A percentile compares a stretch with the other conserved stretches of the same genome.
Conservation (phyloP, 2,329 filamentous ascomycete genomes). For the Kalaharituber pfeilii region DNA sequence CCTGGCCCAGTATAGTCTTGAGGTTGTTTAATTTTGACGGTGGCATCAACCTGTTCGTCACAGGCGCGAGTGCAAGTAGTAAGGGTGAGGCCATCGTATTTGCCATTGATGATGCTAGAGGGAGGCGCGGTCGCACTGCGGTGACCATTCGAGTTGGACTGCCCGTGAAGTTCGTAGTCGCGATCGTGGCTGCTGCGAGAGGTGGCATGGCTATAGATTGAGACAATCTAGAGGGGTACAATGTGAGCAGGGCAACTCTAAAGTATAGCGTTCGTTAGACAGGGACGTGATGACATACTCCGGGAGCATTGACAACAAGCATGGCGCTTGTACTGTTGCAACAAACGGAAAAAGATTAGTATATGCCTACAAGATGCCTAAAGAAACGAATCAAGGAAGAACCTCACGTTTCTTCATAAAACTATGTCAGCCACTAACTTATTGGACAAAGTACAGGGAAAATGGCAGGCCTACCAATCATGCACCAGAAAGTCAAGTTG, state of each 20-base stretch:
- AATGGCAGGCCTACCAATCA: constrained; percentile 6
- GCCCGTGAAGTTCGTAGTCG: background rate
- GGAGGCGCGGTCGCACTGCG: no score
- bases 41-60: background rate
- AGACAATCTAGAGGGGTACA: background rate
- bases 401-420: background rate
- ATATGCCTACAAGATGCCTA: background rate
- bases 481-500: constrained; percentile 12
- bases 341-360: background rate
- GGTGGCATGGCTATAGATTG: background rate
- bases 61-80: background rate
- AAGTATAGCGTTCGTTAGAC: background rate
- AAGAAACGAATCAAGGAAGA: background rate
- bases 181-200: background rate
- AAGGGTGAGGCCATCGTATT: no score
- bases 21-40: background rate
- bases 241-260: background rate
- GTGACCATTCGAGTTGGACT: no score
- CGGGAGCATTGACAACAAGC: background rate
- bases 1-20: background rate
- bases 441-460: background rate
- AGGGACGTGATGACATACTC: no score
- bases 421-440: background rate
- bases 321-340: background rate
- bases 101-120: no score